These are phyloP conservation scores for Ceratopteris richardii DNA, from an alignment of 75 land plant species.

Conservation along the genomic window DNA sequence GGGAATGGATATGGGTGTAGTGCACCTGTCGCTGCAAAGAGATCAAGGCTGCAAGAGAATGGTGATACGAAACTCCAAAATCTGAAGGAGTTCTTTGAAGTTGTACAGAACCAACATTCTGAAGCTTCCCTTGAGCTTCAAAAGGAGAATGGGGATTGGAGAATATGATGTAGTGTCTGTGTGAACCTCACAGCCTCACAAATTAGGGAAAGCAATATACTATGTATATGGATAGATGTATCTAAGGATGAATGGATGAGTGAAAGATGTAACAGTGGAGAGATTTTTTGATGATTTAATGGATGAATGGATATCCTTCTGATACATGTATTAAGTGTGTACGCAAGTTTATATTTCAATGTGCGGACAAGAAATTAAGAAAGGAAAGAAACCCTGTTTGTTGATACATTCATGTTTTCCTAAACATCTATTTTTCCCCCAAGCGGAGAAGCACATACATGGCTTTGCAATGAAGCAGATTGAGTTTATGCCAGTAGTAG, in stretches of 20 bases:
- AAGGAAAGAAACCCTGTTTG: too few relatives aligned
- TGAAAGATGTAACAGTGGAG: not conserved
- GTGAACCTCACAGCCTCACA: slow-evolving; percentile 6
- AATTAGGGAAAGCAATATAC: slow-evolving; percentile 9
- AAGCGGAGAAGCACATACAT: too few relatives aligned
- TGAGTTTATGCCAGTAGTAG: too few relatives aligned
- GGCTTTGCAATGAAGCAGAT: too few relatives aligned
- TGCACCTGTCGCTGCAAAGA: not conserved
- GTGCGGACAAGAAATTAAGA: too few relatives aligned
- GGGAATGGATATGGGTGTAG: not conserved
- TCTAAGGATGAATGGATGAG: not conserved
- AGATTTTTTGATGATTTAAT: too few relatives aligned
- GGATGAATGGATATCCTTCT: too few relatives aligned
- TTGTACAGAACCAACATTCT: slow-evolving; percentile 11
- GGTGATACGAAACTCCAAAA: not conserved
- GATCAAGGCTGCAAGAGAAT: not conserved
- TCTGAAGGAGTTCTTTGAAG: slow-evolving; percentile 7
- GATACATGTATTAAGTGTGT: too few relatives aligned
- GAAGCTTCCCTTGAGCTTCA: slow-evolving; percentile 10
- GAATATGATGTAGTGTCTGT: slow-evolving; percentile 8
- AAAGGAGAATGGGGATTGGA: slow-evolving; percentile 7
- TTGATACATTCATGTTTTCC: too few relatives aligned
- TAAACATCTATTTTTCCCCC: too few relatives aligned
- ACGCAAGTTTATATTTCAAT: too few relatives aligned
- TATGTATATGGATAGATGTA: not conserved